Evolutionary conservation across 1,284 basidiomycete species (phyloP).

Genomic region (Ceratobasidium sp.): DNA sequence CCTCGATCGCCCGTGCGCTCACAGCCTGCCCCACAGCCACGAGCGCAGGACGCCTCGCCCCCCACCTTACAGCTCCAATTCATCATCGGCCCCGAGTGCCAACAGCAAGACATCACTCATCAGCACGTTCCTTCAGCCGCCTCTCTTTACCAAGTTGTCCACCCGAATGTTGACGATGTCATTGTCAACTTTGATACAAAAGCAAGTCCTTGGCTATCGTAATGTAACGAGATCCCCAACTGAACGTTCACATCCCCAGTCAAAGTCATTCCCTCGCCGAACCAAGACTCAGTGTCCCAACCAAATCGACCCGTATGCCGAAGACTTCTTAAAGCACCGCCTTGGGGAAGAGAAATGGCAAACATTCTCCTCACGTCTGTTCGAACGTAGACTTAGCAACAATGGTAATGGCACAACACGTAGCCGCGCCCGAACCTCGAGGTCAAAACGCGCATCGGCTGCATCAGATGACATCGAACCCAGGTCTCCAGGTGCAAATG

Average conservation of each 20-base stretch:
- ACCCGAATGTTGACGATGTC: constrained; percentile 38
- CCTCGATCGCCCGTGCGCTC: constrained; percentile 8
- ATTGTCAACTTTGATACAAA: constrained; percentile 39
- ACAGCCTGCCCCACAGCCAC: constrained; percentile 35
- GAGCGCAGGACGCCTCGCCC: constrained; percentile 24
- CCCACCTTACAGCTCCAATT: constrained; percentile 22
- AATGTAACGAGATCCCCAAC: constrained; percentile 5
- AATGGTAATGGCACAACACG: constrained; percentile 49
- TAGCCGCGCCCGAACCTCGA: constrained; percentile 49
- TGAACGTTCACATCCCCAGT: constrained; percentile 15
- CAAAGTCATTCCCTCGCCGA: constrained; percentile 38
- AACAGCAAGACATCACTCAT: neutral
- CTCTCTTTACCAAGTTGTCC: constrained; percentile 39
- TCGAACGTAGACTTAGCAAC: constrained; percentile 53
- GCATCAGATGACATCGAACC: constrained; percentile 31
- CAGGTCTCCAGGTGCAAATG: constrained; percentile 53
- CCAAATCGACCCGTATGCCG: constrained; percentile 54
- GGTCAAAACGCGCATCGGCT: constrained; percentile 37
- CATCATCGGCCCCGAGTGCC: constrained; percentile 37
- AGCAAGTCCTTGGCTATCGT: neutral
- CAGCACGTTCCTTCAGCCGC: constrained; percentile 36
- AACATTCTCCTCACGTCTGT: constrained; percentile 58
- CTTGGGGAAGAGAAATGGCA: constrained; percentile 57
- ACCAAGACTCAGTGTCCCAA: constrained; percentile 45
- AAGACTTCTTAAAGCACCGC: constrained; percentile 56